These are phyloP conservation scores for Mortierella alpina DNA, from an alignment of 192 early-diverging fungal genomes.

Conservation along the genomic window DNA sequence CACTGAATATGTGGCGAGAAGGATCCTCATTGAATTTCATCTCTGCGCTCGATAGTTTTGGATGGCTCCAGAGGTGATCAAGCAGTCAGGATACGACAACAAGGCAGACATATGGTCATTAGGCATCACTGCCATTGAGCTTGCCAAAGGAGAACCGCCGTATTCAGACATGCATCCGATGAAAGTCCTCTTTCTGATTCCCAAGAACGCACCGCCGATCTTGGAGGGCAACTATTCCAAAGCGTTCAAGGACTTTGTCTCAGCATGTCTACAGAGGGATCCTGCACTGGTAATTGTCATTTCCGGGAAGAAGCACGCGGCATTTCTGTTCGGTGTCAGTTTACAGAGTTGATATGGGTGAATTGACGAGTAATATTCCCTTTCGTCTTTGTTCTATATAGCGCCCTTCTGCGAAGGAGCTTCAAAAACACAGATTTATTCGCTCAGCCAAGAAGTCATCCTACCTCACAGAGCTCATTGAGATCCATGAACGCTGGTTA, in stretches of 20 bases:
- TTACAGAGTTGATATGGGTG: not conserved
- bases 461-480: conserved; percentile 87
- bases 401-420: conserved; percentile 89
- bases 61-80: conserved; percentile 97
- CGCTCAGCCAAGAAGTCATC: conserved; percentile 84
- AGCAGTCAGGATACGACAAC: conserved; percentile 92
- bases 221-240: conserved; percentile 83
- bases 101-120: conserved; percentile 99
- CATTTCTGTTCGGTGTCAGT: not conserved
- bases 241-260: conserved; percentile 91
- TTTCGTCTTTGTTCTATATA: conserved; percentile 40
- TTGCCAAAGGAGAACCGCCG: conserved; percentile 93
- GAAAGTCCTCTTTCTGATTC: conserved; percentile 95
- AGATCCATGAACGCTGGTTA: conserved; percentile 85
- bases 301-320: not conserved
- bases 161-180: conserved; percentile 94
- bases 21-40: not conserved
- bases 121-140: conserved; percentile 97
- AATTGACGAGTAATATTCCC: not conserved
- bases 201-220: conserved; percentile 87
- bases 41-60: conserved; percentile 65
- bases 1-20: too few relatives aligned
- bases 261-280: conserved; percentile 88
- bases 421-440: conserved; percentile 91
- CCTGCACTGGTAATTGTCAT: conserved; percentile 67